A percentile compares a stretch with the other conserved stretches of the same genome.
These are phyloP conservation scores for Xerophyta viscosa DNA, from an alignment of 106 monocot genomes.

Conservation along the genomic window DNA sequence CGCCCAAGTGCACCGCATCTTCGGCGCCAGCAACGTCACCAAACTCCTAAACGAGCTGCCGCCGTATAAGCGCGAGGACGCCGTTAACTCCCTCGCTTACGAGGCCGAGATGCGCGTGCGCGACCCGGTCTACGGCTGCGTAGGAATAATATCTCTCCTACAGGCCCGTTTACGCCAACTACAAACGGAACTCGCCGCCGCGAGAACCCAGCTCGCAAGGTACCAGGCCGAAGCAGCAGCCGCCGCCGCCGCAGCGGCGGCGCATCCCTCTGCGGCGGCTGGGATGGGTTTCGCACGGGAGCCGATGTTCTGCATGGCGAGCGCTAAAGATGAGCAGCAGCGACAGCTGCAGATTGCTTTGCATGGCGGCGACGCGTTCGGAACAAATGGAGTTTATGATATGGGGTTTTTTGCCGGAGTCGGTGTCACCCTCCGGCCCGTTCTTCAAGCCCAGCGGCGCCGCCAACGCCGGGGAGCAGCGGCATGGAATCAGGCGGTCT, in stretches of 20 bases:
- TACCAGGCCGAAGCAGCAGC: constrained; percentile 24
- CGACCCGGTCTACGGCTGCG: constrained; percentile 90
- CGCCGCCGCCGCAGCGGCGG: neutral
- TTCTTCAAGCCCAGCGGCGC: neutral
- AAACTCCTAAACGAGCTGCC: constrained; percentile 79
- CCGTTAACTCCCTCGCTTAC: constrained; percentile 29
- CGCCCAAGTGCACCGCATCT: constrained; percentile 81
- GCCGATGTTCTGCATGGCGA: constrained; percentile 2
- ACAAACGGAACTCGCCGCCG: constrained; percentile 55
- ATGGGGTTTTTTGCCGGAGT: neutral
- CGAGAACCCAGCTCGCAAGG: constrained; percentile 57
- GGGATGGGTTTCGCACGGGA: constrained; percentile 26
- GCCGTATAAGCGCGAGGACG: constrained; percentile 67
- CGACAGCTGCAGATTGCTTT: constrained; percentile 2
- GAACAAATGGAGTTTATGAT: neutral
- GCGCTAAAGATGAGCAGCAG: neutral
- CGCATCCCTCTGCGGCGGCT: too few species aligned
- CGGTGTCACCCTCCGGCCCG: neutral
- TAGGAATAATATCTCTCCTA: constrained; percentile 77
- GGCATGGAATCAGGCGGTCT: neutral
- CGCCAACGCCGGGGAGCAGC: neutral
- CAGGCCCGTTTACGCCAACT: constrained; percentile 78
- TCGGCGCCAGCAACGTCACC: constrained; percentile 92
- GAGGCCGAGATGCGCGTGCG: constrained; percentile 81
- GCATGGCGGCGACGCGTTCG: neutral